Percentiles rank a stretch among this genome's conserved stretches.
These are phyloP conservation scores for Basidiobolus meristosporus DNA, from an alignment of 371 early-diverging fungal species.

Conservation along the genomic window DNA sequence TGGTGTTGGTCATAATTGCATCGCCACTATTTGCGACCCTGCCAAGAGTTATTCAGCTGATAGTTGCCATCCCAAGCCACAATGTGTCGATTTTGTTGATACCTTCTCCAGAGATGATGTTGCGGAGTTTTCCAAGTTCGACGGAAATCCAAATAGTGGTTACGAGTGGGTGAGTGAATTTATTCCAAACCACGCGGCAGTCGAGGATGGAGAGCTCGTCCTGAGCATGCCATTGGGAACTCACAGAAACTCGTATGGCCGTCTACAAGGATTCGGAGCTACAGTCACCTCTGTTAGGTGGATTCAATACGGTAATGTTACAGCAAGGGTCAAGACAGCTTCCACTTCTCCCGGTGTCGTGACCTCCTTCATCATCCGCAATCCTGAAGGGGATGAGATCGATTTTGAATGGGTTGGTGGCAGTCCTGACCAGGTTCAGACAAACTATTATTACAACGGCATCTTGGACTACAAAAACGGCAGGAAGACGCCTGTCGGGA, in stretches of 20 bases:
- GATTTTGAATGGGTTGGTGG: constrained; percentile 54
- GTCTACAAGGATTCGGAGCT: constrained; percentile 25
- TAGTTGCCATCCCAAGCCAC: constrained; percentile 24
- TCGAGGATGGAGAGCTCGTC: constrained; percentile 15
- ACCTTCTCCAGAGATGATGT: background rate
- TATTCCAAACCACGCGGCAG: constrained; percentile 20
- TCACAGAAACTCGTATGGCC: constrained; percentile 12
- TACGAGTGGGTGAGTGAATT: constrained; percentile 26
- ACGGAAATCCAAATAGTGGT: constrained; percentile 17
- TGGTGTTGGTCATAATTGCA: background rate
- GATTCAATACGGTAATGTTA: constrained; percentile 29
- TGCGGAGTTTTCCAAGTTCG: constrained; percentile 7
- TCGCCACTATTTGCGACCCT: constrained; percentile 18
- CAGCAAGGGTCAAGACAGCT: constrained; percentile 27
- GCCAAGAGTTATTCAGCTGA: constrained; percentile 18
- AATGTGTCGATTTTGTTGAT: constrained; percentile 15
- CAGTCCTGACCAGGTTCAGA: constrained; percentile 22
- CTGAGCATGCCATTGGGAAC: constrained; percentile 13
- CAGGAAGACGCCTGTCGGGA: constrained; percentile 2
- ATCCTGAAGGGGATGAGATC: constrained; percentile 36
- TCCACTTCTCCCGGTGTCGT: constrained; percentile 28
- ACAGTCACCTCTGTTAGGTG: constrained; percentile 24
- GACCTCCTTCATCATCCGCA: constrained; percentile 39
- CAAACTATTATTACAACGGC: constrained; percentile 46
- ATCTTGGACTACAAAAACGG: constrained; percentile 21